A percentile compares a stretch with the other conserved stretches of the same genome.
Evolutionary conservation across 2,329 filamentous ascomycete genomes (phyloP).

Genomic region (Claviceps maximensis): DNA sequence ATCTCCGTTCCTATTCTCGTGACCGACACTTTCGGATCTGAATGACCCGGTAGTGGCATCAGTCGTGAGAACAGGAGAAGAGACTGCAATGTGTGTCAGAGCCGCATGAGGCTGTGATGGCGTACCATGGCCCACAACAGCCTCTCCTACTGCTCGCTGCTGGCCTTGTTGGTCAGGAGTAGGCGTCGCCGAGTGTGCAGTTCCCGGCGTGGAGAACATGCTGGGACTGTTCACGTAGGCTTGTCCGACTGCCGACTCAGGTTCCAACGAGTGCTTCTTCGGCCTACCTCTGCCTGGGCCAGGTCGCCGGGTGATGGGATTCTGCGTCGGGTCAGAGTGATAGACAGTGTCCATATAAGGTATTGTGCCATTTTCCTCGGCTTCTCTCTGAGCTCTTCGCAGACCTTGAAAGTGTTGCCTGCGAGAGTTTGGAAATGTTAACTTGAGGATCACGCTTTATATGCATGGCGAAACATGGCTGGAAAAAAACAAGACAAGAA

Average conservation of each 20-base stretch:
- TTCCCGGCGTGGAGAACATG: neutral
- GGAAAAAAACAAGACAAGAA: too few species aligned
- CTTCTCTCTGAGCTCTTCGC: constrained; percentile 40
- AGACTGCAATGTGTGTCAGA: neutral
- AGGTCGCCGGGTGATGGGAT: constrained; percentile 47
- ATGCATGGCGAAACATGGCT: neutral
- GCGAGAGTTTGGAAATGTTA: neutral
- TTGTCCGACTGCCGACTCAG: neutral
- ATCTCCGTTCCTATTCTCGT: constrained; percentile 1
- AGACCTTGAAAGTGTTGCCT: constrained; percentile 51
- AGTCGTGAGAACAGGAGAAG: neutral
- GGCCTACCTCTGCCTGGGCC: constrained; percentile 44
- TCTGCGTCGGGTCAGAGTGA: constrained; percentile 36
- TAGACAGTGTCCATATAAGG: constrained; percentile 19
- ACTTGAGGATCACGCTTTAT: neutral
- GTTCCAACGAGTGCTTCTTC: constrained; percentile 24
- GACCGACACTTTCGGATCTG: constrained; percentile 5
- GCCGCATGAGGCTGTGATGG: neutral
- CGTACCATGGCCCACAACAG: neutral
- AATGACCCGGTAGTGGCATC: neutral
- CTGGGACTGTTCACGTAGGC: neutral
- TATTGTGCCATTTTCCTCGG: constrained; percentile 25
- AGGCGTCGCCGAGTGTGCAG: neutral
- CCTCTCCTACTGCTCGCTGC: neutral
- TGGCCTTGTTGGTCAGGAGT: neutral